Conservation (phyloP, 352 stramenopile species). For the Pythium grandisporangium region DNA sequence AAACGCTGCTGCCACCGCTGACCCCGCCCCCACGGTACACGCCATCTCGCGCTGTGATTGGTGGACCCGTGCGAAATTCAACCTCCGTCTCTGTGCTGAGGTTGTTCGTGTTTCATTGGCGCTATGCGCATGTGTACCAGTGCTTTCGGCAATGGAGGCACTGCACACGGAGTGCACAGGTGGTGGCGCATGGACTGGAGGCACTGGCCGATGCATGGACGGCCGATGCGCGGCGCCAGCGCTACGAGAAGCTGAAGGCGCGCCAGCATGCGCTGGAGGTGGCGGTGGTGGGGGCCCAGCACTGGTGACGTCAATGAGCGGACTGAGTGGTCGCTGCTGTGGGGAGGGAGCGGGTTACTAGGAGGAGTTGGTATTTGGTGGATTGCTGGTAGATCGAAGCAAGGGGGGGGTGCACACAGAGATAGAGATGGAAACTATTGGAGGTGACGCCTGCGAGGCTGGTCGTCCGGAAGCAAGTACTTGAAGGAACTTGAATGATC, state of each 20-base stretch:
- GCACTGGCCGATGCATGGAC: conserved; percentile 8
- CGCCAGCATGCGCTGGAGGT: conserved; percentile 5
- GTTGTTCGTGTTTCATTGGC: conserved; percentile 14
- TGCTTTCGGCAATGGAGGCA: conserved; percentile 14
- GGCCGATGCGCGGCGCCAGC: background rate
- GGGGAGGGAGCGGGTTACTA: too few species aligned
- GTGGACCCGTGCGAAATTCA: too few species aligned
- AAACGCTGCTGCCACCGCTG: background rate
- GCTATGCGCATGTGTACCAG: conserved; percentile 11
- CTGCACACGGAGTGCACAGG: conserved; percentile 4
- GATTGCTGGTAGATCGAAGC: too few species aligned
- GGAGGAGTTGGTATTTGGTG: too few species aligned
- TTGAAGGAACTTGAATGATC: too few species aligned
- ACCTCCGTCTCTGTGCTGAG: conserved; percentile 12
- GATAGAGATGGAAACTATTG: too few species aligned
- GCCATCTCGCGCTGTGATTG: conserved; percentile 2
- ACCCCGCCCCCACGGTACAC: background rate
- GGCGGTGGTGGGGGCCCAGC: too few species aligned
- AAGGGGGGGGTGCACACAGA: too few species aligned
- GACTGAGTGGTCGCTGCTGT: too few species aligned
- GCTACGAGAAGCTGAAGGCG: background rate
- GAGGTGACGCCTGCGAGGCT: too few species aligned
- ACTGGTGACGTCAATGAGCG: too few species aligned
- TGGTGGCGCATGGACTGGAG: conserved; percentile 10
- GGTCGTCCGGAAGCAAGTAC: too few species aligned